A percentile compares a stretch with the other conserved stretches of the same genome.
These are phyloP conservation scores for Aspergillus pseudonomiae DNA, from an alignment of 2,329 filamentous ascomycete species.

Conservation along the genomic window DNA sequence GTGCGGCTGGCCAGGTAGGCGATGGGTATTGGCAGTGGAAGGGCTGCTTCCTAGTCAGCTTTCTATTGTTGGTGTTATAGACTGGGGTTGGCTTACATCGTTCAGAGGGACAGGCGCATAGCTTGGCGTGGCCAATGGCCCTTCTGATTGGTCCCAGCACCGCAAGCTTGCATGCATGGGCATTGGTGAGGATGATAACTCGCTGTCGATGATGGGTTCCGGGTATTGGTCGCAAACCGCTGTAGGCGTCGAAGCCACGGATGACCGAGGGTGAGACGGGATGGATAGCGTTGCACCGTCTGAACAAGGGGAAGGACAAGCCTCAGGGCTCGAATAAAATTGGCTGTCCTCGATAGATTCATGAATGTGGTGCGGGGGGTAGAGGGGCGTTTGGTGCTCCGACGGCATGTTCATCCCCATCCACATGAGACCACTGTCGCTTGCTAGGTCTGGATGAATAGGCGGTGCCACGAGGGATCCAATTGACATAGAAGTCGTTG, in stretches of 20 bases:
- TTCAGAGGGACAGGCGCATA: conserved; percentile 39
- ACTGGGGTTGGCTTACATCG: conserved; percentile 33
- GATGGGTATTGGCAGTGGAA: conserved; percentile 44
- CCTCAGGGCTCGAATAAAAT: conserved; percentile 49
- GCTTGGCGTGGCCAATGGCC: conserved; percentile 32
- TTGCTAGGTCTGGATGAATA: conserved; percentile 37
- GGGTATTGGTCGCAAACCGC: conserved; percentile 40
- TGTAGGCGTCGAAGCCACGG: conserved; percentile 38
- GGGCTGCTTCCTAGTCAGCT: conserved; percentile 28
- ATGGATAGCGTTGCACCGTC: conserved; percentile 38
- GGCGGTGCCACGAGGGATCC: conserved; percentile 39
- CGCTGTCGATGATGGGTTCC: conserved; percentile 35
- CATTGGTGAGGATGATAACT: conserved; percentile 38
- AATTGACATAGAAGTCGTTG: conserved; percentile 39
- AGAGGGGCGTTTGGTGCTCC: conserved; percentile 32
- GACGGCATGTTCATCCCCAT: conserved; percentile 39
- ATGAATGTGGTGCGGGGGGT: conserved; percentile 37
- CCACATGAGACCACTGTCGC: conserved; percentile 39
- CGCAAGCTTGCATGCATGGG: conserved; percentile 34
- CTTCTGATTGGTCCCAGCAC: conserved; percentile 38
- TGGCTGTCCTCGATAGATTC: conserved; percentile 43
- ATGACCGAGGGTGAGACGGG: conserved; percentile 33
- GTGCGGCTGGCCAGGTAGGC: conserved; percentile 43
- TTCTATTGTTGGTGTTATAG: neutral
- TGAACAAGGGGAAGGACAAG: conserved; percentile 47